These are phyloP conservation scores for Botrytis hyacinthi DNA, from an alignment of 2,329 filamentous ascomycete genomes.

Conservation along the genomic window DNA sequence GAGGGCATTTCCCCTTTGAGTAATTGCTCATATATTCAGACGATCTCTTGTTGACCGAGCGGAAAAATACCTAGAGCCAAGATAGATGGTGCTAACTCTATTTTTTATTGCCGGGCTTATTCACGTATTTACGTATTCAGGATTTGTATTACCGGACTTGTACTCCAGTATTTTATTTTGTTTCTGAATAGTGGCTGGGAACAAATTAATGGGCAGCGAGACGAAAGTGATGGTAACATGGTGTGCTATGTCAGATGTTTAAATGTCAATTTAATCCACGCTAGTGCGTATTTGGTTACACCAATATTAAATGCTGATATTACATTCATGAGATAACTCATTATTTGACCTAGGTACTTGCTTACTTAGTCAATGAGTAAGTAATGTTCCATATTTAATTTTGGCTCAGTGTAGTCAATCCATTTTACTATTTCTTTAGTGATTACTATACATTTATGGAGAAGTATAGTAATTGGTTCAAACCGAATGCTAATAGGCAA, in stretches of 20 bases:
- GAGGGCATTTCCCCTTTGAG: not conserved
- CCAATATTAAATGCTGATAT: not conserved
- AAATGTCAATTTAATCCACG: not conserved
- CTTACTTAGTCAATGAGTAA: not conserved
- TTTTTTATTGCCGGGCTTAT: not conserved
- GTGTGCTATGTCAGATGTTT: not conserved
- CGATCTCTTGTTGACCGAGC: not conserved
- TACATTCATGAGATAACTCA: not conserved
- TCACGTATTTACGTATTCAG: not conserved
- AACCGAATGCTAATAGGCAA: not conserved
- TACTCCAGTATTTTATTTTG: not conserved
- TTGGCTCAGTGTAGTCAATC: not conserved
- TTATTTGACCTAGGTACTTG: not conserved
- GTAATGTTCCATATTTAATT: not conserved
- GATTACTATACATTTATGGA: not conserved
- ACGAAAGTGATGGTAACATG: not conserved
- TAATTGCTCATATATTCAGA: not conserved
- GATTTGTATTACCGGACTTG: constrained; percentile 9
- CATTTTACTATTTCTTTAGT: not conserved
- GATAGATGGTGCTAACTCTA: not conserved
- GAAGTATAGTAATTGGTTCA: not conserved
- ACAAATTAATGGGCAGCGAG: not conserved
- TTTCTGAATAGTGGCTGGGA: not conserved
- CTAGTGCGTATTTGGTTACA: constrained; percentile 1
- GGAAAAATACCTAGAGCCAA: not conserved